phyloP scores from a whole-genome alignment of 108 stramenopile genomes.

The Nannochloropsis gaditana region DNA sequence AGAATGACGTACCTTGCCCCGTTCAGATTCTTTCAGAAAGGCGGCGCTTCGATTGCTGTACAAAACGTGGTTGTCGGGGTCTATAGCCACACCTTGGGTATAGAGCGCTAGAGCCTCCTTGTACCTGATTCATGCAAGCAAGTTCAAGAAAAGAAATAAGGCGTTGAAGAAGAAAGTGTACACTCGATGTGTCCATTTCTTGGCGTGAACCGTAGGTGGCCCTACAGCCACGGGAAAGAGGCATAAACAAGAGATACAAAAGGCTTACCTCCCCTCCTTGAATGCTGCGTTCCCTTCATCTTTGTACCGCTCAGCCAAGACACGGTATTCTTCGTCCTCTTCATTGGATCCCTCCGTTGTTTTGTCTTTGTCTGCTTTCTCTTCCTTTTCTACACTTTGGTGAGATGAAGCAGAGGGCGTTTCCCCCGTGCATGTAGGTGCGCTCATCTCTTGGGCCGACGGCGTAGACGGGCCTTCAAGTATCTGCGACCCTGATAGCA shows the following conservation, averaged over 20 bases:
- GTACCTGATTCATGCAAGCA: background rate
- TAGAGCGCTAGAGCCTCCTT: background rate
- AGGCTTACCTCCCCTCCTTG: conserved; percentile 19
- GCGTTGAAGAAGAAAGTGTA: background rate
- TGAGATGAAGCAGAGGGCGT: too few relatives aligned
- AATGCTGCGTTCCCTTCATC: conserved; percentile 16
- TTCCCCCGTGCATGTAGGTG: too few relatives aligned
- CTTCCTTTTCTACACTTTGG: too few relatives aligned
- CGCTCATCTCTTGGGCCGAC: too few relatives aligned
- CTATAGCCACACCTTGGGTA: background rate
- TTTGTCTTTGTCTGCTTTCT: background rate
- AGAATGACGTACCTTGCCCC: background rate
- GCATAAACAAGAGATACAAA: background rate
- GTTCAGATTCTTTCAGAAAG: background rate
- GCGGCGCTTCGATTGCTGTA: background rate
- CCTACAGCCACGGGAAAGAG: background rate
- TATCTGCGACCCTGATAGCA: too few relatives aligned
- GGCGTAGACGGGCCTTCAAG: too few relatives aligned
- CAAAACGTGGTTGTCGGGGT: background rate
- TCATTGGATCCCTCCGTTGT: background rate
- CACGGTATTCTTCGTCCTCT: conserved; percentile 4
- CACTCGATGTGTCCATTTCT: background rate
- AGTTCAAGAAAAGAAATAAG: background rate
- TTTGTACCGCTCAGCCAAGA: background rate
- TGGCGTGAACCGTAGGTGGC: background rate